Percentiles rank a stretch among this genome's conserved stretches.
phyloP scores from a whole-genome alignment of 2,329 filamentous ascomycete genomes.

The Ilyonectria robusta region DNA sequence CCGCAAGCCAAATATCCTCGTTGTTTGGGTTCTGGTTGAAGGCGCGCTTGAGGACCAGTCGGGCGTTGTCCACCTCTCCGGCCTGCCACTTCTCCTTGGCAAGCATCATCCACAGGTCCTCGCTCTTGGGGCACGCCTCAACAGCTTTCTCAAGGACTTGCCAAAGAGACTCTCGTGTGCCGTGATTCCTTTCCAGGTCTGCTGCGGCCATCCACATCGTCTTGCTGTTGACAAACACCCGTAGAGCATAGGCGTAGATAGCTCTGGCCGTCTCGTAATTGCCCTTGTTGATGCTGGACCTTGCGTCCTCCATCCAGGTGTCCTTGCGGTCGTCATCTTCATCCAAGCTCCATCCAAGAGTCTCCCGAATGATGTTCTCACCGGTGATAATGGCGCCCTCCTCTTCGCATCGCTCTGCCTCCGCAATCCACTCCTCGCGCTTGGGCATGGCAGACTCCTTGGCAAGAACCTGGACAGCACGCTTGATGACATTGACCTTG shows the following conservation, averaged over 20 bases:
- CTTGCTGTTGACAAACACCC: constrained; percentile 89
- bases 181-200: constrained; percentile 92
- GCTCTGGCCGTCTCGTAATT: constrained; percentile 92
- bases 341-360: constrained; percentile 91
- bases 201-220: constrained; percentile 92
- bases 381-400: constrained; percentile 91
- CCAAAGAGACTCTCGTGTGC: constrained; percentile 85
- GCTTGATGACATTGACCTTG: constrained; percentile 94
- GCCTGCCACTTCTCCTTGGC: constrained; percentile 95
- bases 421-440: constrained; percentile 95
- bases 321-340: constrained; percentile 97
- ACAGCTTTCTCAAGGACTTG: constrained; percentile 92
- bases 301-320: constrained; percentile 95
- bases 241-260: constrained; percentile 91
- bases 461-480: constrained; percentile 88
- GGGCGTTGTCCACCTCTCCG: constrained; percentile 88
- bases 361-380: constrained; percentile 90
- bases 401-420: constrained; percentile 94
- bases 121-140: constrained; percentile 91
- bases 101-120: constrained; percentile 95
- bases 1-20: constrained; percentile 97
- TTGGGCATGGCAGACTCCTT: constrained; percentile 97
- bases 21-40: constrained; percentile 97
- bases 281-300: constrained; percentile 82
- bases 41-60: constrained; percentile 86